Evolutionary conservation across 352 stramenopile genomes (phyloP).

Genomic region (Globisporangium camurandrum): DNA sequence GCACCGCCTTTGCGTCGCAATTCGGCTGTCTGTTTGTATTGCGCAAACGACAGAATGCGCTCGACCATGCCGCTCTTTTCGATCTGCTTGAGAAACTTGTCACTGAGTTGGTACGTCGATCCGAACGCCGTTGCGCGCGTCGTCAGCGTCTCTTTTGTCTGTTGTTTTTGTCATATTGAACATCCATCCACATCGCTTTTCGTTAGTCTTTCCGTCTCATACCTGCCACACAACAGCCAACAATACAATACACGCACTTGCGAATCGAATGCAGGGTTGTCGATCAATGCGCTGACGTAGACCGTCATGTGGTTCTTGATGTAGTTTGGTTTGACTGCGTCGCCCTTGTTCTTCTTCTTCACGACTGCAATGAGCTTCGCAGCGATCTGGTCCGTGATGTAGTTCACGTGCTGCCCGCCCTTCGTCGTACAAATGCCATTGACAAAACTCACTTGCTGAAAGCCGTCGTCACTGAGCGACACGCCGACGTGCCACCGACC

Average conservation of each 20-base stretch:
- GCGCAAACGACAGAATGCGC: conserved; percentile 86
- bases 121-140: conserved; percentile 81
- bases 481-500: conserved; percentile 93
- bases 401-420: conserved; percentile 95
- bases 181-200: too few species aligned
- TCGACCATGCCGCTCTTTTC: conserved; percentile 89
- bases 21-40: conserved; percentile 90
- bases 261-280: conserved; percentile 97
- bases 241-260: conserved; percentile 43
- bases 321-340: conserved; percentile 91
- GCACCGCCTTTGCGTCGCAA: conserved; percentile 83
- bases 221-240: neutral
- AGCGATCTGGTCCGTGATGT: conserved; percentile 87
- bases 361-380: conserved; percentile 86
- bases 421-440: conserved; percentile 97
- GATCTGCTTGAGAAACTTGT: conserved; percentile 85
- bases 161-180: neutral
- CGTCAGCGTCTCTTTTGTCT: conserved; percentile 97
- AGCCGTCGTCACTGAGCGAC: conserved; percentile 87
- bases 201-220: too few species aligned
- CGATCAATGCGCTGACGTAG: conserved; percentile 95
- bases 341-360: conserved; percentile 93
- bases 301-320: conserved; percentile 94
- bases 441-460: conserved; percentile 97
- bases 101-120: conserved; percentile 77